Evolutionary conservation across 1,284 basidiomycete genomes (phyloP).

Genomic region (Ganoderma meredithae): DNA sequence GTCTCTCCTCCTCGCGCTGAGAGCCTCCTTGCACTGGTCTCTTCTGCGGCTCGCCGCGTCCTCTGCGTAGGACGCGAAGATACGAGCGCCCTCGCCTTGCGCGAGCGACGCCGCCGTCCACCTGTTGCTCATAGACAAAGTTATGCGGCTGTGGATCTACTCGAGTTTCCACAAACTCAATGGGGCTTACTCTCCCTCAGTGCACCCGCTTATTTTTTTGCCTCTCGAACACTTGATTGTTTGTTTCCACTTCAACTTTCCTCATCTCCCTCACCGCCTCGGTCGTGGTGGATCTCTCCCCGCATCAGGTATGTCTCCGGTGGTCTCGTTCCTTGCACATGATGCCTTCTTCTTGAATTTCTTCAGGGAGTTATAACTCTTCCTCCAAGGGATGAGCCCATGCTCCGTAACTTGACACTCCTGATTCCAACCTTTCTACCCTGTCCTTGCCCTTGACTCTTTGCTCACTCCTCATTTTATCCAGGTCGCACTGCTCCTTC

Average conservation of each 20-base stretch:
- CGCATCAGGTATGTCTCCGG: conserved; percentile 10
- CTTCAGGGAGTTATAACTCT: conserved; percentile 83
- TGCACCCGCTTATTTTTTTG: conserved; percentile 59
- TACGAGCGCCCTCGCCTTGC: conserved; percentile 63
- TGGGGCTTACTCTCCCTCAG: conserved; percentile 88
- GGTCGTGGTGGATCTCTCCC: background rate
- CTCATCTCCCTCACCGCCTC: background rate
- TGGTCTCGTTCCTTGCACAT: conserved; percentile 2
- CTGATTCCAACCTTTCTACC: conserved; percentile 11
- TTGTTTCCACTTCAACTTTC: conserved; percentile 9
- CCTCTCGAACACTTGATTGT: conserved; percentile 44
- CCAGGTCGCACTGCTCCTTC: background rate
- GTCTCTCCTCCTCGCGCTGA: conserved; percentile 24
- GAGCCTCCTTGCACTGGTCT: conserved; percentile 53
- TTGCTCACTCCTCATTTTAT: background rate
- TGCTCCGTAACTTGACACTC: conserved; percentile 79
- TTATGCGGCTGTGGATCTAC: conserved; percentile 76
- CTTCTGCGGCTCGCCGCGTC: conserved; percentile 57
- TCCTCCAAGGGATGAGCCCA: conserved; percentile 49
- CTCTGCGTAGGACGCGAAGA: conserved; percentile 67
- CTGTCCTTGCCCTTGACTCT: background rate
- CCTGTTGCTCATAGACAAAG: conserved; percentile 85
- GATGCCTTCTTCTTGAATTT: conserved; percentile 67
- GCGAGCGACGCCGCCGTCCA: conserved; percentile 46
- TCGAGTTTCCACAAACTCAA: conserved; percentile 69